phyloP scores from a whole-genome alignment of 306 rosid species.

The Prunus armeniaca region DNA sequence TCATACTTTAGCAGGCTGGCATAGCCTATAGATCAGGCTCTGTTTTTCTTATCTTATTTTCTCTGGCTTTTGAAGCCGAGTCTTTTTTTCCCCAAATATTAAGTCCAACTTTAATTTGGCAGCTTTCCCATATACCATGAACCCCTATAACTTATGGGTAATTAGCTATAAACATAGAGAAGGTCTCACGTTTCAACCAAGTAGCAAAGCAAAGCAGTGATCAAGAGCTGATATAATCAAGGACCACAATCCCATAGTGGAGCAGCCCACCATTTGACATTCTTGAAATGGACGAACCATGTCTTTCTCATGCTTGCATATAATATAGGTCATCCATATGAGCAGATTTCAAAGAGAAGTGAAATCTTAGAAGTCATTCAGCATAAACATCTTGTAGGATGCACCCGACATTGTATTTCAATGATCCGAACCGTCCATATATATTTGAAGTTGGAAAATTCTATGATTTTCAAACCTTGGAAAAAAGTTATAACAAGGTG shows the following conservation, averaged over 20 bases:
- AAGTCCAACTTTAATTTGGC: no score
- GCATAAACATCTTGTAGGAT: not conserved
- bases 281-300: slow-evolving; percentile 16
- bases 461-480: not conserved
- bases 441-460: not conserved
- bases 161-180: not conserved
- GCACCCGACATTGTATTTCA: no score
- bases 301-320: slow-evolving; percentile 10
- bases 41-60: not conserved
- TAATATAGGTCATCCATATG: not conserved
- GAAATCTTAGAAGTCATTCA: not conserved
- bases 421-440: accelerated
- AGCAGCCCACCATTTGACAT: slow-evolving; percentile 7
- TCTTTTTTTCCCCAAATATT: no score
- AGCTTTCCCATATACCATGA: no score
- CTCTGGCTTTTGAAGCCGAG: not conserved
- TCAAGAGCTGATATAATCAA: not conserved
- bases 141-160: not conserved
- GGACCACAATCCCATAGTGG: slow-evolving; percentile 14
- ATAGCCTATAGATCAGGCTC: no score
- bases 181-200: not conserved
- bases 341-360: not conserved
- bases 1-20: not conserved
- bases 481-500: no score
- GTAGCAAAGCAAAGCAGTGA: not conserved